Evolutionary conservation across 2,329 filamentous ascomycete genomes (phyloP), one percentile per base, ranked within the genome.

Genomic region (Escovopsis sp.): DNA sequence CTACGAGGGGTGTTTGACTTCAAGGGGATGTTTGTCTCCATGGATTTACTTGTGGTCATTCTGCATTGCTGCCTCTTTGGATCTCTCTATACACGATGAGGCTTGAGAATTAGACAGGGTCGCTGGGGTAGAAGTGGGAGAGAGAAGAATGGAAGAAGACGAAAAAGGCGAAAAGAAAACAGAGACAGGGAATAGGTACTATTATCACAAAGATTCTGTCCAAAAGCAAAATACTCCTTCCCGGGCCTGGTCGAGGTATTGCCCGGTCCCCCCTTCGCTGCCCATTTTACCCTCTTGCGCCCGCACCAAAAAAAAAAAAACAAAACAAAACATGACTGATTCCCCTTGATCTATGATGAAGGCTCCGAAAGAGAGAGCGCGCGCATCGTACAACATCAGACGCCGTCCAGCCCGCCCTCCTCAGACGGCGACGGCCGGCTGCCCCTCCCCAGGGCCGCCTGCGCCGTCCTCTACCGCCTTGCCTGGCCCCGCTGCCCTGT

Each of bases 401-500:
- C 51, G 29, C 59, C 56, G 40, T 61, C 58, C n/a, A n/a, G n/a
- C n/a, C n/a, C n/a, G n/a, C 13, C 59, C 59, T 41, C 59, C 57
- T 4, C 57, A 57, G 31, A 61, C 59, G 12, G 59, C 51, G 32
- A 20, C 20, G 20, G 20, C 20, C 20, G 20, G 20, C 20, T 20
- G 20, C 8, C 59, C 59, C 30, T 48, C 50, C 30, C 38, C 45
- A 12, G 42, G 48, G 13, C 45, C 42, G 7, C 37, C 51, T 13
- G 47, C 47, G 6, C 40, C 39, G 1, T 25, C 31, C 13, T 39
- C 41, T 30, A 10, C 15, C 14, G 11, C 27, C 11, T 13, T 40
- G 36, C 14, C 24, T 5, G n/a, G 36, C n/a, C n/a, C 16, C 9
- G 36, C 20, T 13, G 10, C 36, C 13, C 5, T 5, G 27, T n/a